Percentiles rank a stretch among this genome's conserved stretches.
Evolutionary conservation across 2,329 filamentous ascomycete genomes (phyloP).

Genomic region (Bipolaris oryzae): DNA sequence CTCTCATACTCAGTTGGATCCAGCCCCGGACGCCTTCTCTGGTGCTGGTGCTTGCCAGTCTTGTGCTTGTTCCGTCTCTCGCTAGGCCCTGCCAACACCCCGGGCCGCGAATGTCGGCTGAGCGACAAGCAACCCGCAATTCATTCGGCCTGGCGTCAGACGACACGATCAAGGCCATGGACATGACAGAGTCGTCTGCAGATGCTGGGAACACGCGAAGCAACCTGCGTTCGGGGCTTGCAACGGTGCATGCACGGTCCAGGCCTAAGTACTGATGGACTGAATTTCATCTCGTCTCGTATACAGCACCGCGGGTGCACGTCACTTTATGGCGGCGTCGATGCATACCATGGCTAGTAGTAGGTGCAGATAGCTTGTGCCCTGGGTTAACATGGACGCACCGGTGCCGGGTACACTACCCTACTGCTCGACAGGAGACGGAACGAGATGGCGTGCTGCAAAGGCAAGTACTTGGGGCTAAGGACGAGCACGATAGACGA

Average conservation of each 20-base stretch:
- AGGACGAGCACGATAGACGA: constrained; percentile 5
- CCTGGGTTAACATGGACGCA: not conserved
- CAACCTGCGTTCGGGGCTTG: constrained; percentile 3
- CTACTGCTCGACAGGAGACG: too few species aligned
- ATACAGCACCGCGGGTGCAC: not conserved
- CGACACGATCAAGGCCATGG: not conserved
- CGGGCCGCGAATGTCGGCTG: too few species aligned
- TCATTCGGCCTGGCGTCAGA: too few species aligned
- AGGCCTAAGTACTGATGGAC: not conserved
- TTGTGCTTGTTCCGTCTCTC: too few species aligned
- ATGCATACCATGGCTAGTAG: not conserved
- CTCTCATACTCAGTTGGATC: too few species aligned
- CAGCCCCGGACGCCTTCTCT: too few species aligned
- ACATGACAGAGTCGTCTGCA: constrained; percentile 4
- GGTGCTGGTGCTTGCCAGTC: too few species aligned
- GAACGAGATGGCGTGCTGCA: too few species aligned
- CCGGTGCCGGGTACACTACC: too few species aligned
- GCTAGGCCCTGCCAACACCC: too few species aligned
- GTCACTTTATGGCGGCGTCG: not conserved
- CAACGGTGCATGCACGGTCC: constrained; percentile 8
- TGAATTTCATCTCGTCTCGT: not conserved
- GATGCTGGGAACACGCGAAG: constrained; percentile 2
- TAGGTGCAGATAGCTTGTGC: too few species aligned
- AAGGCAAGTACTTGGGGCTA: not conserved
- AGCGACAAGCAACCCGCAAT: too few species aligned